These are phyloP conservation scores for Talaromyces verruculosus DNA, from an alignment of 2,329 filamentous ascomycete genomes.

Conservation along the genomic window DNA sequence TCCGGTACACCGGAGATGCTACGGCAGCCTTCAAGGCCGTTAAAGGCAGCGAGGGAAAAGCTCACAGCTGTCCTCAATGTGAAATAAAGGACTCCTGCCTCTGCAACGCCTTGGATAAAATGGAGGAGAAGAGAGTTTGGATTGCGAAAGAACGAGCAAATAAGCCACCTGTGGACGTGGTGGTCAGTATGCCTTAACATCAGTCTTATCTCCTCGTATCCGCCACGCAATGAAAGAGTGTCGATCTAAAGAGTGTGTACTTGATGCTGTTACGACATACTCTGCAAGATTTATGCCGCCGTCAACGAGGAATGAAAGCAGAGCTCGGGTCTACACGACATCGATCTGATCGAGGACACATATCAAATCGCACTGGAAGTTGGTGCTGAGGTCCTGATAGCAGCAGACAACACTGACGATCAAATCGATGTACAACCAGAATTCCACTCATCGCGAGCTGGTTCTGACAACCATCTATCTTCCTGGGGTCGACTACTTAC, in stretches of 20 bases:
- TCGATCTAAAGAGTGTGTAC: not conserved
- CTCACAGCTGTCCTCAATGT: not conserved
- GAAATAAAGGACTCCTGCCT: not conserved
- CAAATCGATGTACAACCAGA: constrained; percentile 1
- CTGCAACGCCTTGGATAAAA: not conserved
- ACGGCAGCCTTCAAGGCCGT: not conserved
- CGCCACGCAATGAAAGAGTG: not conserved
- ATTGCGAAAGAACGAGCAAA: not conserved
- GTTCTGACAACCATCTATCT: not conserved
- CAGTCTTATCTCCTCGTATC: not conserved
- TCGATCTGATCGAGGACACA: constrained; percentile 4
- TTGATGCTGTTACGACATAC: not conserved
- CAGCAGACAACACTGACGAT: not conserved
- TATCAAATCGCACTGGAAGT: constrained; percentile 7
- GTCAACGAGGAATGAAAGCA: not conserved
- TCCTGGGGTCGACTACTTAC: constrained; percentile 3
- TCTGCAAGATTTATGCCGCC: not conserved
- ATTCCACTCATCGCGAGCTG: not conserved
- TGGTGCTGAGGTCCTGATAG: not conserved
- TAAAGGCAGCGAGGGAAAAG: not conserved
- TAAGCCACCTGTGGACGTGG: not conserved
- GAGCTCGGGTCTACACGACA: constrained; percentile 3
- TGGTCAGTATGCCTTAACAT: constrained; percentile 5
- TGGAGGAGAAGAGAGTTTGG: not conserved
- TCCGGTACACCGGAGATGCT: constrained; percentile 1